Base-by-base conservation (phyloP, 331 rosid genomes). In the Stylosanthes scabra region DNA sequence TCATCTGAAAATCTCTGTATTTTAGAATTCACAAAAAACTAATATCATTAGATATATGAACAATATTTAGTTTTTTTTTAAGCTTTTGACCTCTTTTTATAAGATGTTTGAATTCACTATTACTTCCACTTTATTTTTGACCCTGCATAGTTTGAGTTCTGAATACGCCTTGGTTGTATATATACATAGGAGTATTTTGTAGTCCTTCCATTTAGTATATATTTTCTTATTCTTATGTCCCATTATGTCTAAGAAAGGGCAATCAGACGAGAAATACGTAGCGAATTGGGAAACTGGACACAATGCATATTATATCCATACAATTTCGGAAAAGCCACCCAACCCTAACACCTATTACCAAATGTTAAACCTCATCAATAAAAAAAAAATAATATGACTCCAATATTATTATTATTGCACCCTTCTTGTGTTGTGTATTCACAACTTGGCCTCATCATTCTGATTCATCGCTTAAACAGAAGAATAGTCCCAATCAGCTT, bases 241-340 rank as follows among this genome's bases (percentile, higher is more conserved):
- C 78, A 71, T 78, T 8, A 6, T 68, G 77, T 59, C 49, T 55
- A 28, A 81, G 65, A 86, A 90, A 83, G 87, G 83, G 74, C 88
- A 78, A 11, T 54, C 72, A 54, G 40, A 66, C 34, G 8, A 41
- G 20, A 46, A n/a, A 13, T 14, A 14, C 8, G 14, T 54, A 37
- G 9, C 5, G n/a, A 49, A 39, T 16, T 31, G 31, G 25, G 71
- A 59, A 45, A 7, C 46, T 46, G 34, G 12, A 51, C 66, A 50
- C 50, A 9, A 42, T 47, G 13, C n/a, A 11, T 15, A 71, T 40
- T 9, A 11, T 15, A 71, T 40, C 79, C 29, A 12, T 47, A 57
- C 74, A 47, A 47, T 42, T 74, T 25, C 0, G 76, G 71, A 82
- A 74, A 68, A 57, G 74, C 34, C 82, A 72, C 7, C 9, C 13